Evolutionary conservation across 768 basidiomycete species (phyloP), one percentile per base, ranked within the genome.

Genomic region (Pulveroboletus sp.): DNA sequence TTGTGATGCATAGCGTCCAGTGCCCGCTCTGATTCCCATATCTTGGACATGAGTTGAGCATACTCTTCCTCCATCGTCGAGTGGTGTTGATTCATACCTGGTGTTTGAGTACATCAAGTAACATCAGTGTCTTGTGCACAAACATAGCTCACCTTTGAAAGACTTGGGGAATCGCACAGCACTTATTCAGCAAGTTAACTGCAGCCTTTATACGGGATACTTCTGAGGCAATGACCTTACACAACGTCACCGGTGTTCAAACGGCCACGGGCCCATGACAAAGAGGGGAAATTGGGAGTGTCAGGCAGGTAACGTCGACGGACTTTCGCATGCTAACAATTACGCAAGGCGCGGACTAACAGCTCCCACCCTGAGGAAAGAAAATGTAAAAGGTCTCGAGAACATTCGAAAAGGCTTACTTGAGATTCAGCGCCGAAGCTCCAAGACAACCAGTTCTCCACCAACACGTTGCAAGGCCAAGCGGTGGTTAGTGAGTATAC

Each of bases 1-100:
- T 55, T 47, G 49, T 43, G 41, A 49, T 59, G 48, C 64, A 67
- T 54, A 18, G 46, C 43, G 42, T 49, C 44, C 42, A 62, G 51
- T 12, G 52, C 39, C 33, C 42, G 51, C 32, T 66, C 54, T 31
- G 57, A 50, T 44, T 58, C 54, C 39, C 52, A 46, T 51, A 56
- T 59, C 33, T 46, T 48, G 33, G 58, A 60, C 64, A 58, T 48
- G 35, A 61, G 56, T 7, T 39, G 44, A 0, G 55, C 30, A 45
- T 52, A 46, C 49, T 56, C 66, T 47, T 49, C 47, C 33, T 57
- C 55, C 18, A 44, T 40, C 21, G 37, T 3, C 8, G 47, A 50
- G 14, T n/a, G 33, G 10, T 46, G 27, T 52, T 50, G 56, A n/a
- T 33, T 46, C 43, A 54, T 36, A 36, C 52, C 63, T 60, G 36